These are phyloP conservation scores for Paramyrothecium sp. DNA, from an alignment of 2,329 filamentous ascomycete genomes.

Conservation along the genomic window DNA sequence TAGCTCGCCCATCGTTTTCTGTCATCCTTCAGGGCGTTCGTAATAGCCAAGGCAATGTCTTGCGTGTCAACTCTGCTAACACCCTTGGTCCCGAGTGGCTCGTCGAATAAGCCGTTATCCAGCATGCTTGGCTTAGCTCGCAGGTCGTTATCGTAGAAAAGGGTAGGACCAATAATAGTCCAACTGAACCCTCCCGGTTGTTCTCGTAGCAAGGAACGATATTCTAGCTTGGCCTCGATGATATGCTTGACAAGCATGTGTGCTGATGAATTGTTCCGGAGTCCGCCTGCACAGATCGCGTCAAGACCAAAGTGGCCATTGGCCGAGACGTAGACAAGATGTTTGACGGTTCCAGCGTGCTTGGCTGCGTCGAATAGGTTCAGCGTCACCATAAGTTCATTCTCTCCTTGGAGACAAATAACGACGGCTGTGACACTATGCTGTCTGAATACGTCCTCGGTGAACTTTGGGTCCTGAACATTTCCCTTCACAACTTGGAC, in stretches of 20 bases:
- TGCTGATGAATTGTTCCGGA: slow-evolving; percentile 5
- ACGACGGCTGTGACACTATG: slow-evolving; percentile 6
- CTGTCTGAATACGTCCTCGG: slow-evolving; percentile 1
- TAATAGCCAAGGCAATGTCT: slow-evolving; percentile 9
- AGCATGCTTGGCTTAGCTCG: slow-evolving; percentile 9
- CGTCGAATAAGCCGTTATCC: slow-evolving; percentile 8
- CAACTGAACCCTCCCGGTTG: slow-evolving; percentile 11
- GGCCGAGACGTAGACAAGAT: slow-evolving; percentile 11
- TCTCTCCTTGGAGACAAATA: slow-evolving; percentile 9
- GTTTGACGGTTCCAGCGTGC: slow-evolving; percentile 5
- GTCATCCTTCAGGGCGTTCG: slow-evolving; percentile 9
- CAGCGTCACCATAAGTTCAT: slow-evolving; percentile 13
- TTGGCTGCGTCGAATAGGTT: slow-evolving; percentile 10
- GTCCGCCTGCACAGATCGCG: slow-evolving; percentile 2
- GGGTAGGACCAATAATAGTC: slow-evolving; percentile 11
- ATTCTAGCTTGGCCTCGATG: slow-evolving; percentile 10
- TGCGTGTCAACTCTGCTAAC: slow-evolving; percentile 10
- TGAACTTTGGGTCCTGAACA: slow-evolving; percentile 8
- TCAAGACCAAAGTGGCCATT: slow-evolving; percentile 8
- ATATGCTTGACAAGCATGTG: slow-evolving; percentile 11
- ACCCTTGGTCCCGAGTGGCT: slow-evolving; percentile 9
- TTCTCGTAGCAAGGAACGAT: slow-evolving; percentile 1
- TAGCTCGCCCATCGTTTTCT: slow-evolving; percentile 8
- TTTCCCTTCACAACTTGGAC: slow-evolving; percentile 8
- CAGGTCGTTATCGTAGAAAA: slow-evolving; percentile 11